Evolutionary conservation across 2,329 filamentous ascomycete species (phyloP), one percentile per base, ranked within the genome.

Genomic region (Fonsecaea nubica): DNA sequence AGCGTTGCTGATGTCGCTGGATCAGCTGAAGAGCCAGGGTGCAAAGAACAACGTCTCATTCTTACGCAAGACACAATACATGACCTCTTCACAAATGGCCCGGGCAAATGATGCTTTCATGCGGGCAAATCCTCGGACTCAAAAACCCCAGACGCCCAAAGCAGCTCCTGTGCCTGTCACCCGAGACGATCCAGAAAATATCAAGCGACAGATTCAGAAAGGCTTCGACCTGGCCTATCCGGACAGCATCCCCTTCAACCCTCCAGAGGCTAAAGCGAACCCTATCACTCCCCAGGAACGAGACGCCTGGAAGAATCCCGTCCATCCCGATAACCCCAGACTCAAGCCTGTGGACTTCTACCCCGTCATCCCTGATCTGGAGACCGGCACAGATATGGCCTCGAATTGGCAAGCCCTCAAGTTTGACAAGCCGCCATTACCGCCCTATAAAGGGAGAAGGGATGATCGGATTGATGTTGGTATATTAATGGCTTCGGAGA

Each of bases 31-130:
- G 73, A 96, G 97, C 79, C 89, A 90, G 53, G 91, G 92, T 72
- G 86, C 88, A 50, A 87, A 87, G 68, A 90, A 92, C 69, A 85
- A 90, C 18, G 89, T 90, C 69, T 92, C 97, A 62, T 99, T 99
- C 85, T 86, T 99, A 72, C 92, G 95, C 65, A 89, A 94, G 74
- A 98, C 95, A 63, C 95, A 99, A 79, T 98, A 98, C 81, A 97
- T 97, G 75, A 79, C 80, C 32, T 76, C 80, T 7, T 65, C 64
- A 21, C 69, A 70, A 60, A 63, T 66, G 36, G 74, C 76, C 52
- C 74, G 74, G 38, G 75, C 75, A 4, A 74, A 76, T 2, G 77
- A 79, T 40, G 75, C 76, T 9, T 66, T 67, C 75, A 32, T 69
- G 32, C 62, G 67, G 48, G 33, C 66, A 2, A 62, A 13, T 21